Evolutionary conservation across 345 rosid species (phyloP).

Genomic region (Eutrema japonicum): DNA sequence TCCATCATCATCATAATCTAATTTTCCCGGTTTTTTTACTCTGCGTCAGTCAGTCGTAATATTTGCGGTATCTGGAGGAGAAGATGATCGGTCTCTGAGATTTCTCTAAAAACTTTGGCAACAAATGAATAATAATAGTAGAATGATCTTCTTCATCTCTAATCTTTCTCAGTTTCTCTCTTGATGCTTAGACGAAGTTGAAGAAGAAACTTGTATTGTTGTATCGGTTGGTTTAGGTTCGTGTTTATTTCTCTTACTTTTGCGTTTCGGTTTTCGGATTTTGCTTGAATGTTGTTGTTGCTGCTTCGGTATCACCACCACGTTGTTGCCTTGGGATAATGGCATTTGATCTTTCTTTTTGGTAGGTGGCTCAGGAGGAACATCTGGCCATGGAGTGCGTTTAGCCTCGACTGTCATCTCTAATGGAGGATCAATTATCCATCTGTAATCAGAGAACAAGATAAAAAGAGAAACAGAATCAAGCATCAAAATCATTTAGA

Average conservation of each 20-base stretch:
- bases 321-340: slow-evolving; percentile 49
- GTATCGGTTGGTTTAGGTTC: slow-evolving; percentile 53
- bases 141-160: neutral
- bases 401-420: slow-evolving; percentile 86
- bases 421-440: slow-evolving; percentile 91
- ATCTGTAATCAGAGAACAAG: slow-evolving; percentile 50
- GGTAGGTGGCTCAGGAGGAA: slow-evolving; percentile 82
- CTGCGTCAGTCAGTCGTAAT: slow-evolving; percentile 30
- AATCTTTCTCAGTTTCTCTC: slow-evolving; percentile 48
- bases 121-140: slow-evolving; percentile 42
- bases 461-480: neutral
- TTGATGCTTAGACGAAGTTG: slow-evolving; percentile 53
- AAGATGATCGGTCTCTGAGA: slow-evolving; percentile 36
- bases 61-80: slow-evolving; percentile 40
- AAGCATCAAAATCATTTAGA: slow-evolving; percentile 8
- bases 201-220: slow-evolving; percentile 44
- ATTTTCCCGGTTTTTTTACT: neutral
- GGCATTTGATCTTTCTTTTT: slow-evolving; percentile 45
- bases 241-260: slow-evolving; percentile 72
- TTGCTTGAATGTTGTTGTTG: slow-evolving; percentile 66
- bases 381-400: slow-evolving; percentile 93
- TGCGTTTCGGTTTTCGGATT: slow-evolving; percentile 65
- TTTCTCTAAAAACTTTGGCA: slow-evolving; percentile 36
- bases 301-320: slow-evolving; percentile 30
- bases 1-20: slow-evolving; percentile 35